Base-by-base conservation (phyloP, 805 yeast genomes). In the Hanseniaspora thailandica region DNA sequence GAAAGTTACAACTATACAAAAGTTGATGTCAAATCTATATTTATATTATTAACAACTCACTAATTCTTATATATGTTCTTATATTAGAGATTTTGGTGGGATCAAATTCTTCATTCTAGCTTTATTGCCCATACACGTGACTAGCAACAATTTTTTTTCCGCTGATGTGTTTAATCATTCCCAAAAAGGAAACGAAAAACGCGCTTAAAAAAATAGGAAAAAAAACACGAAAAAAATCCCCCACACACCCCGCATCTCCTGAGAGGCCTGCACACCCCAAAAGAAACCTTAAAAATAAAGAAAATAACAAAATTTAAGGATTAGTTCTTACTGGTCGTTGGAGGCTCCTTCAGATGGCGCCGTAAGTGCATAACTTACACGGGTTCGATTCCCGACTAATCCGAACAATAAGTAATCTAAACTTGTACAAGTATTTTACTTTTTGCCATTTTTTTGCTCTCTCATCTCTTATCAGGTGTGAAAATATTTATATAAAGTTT, bases 341-440 rank as follows among this genome's bases (percentile, higher is more conserved):
- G 54, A 43, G 26, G 54, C 47, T 50, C 54, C 54, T 50, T 50
- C 54, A 50, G 54, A 50, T 50, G 54, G 54, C 31, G 47, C 54
- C 30, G 54, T 50, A 50, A 26, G 47, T 43, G 54, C 33, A 43
- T 17, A 50, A 50, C 47, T 36, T 50, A 50, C 47, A 43, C 54
- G 54, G 54, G 54, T 50, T 50, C 54, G 54, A 50, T 50, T 50
- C 54, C 54, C 54, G 54, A 50, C 54, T 50, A 50, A 50, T 50
- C 54, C 54, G 54, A 25, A 17, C 6, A 23, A 7, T 22, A 38
- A 38, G 41, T 38, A 22, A 38, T 38, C 41, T 38, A 38, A 22
- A 22, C 41, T 19, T 22, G n/a, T 3, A 20, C 2, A 38, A 38
- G 41, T 38, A 22, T 38, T 22, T 22, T 38, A 38, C 26, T 38